Base-by-base conservation (phyloP, 306 rosid genomes). In the Fagus sylvatica region DNA sequence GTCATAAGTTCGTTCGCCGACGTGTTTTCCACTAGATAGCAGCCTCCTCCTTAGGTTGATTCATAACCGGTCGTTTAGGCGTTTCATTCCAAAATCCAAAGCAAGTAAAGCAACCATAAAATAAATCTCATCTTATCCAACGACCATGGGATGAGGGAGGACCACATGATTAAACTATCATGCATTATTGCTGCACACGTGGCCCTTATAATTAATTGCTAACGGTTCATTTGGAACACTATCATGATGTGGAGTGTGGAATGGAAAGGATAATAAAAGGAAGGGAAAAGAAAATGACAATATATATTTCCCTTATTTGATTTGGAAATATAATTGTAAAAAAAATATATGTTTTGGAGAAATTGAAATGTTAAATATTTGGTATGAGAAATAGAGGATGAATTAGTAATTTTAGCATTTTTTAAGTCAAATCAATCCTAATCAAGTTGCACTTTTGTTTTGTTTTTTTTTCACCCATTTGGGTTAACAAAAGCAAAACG, bases 141-240 rank as follows among this genome's bases (percentile, higher is more conserved):
- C 42, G 22, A 16, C 46, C 6, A 2, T 36, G 62, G 28, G 28
- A 22, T 22, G 28, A 22, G 13, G 65, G 37, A 28, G 65, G 28
- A 16, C 46, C 67, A 12, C 41, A 32, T 10, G 4, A 10, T 9
- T 60, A 30, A 19, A 28, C 19, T 19, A 37, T 28, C n/a, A 15
- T 36, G 32, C 7, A 42, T 74, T 74, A 48, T 74, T 60, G 78
- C 78, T 33, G 71, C 17, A 46, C 41, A 48, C 71, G 71, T 60
- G 71, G 61, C 46, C 17, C 11, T 5, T 3, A 59, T 3, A 59
- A 59, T 59, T 59, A 9, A 30, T 30, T 28, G 0, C 9, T 10
- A 46, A 30, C 5, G 13, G 12, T 9, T 28, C 12, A 2, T 59
- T 30, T 30, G 1, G 22, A 17, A 22, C 1, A 15, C 4, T 15